phyloP scores from a whole-genome alignment of 2,329 filamentous ascomycete species.

The Leptographium wingfieldii region DNA sequence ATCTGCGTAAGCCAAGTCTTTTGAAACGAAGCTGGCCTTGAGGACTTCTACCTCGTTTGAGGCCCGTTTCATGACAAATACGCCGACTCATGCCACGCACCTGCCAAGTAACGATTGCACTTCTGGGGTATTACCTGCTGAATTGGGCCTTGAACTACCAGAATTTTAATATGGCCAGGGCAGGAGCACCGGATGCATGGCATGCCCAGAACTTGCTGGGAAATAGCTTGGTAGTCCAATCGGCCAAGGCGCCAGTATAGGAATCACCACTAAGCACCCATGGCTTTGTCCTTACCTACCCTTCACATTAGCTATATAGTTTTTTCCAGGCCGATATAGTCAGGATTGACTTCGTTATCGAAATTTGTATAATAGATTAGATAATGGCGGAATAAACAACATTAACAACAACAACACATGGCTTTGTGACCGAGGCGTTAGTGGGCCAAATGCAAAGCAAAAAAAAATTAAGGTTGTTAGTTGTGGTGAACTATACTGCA shows the following conservation, averaged over 20 bases:
- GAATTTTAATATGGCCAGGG: slow-evolving; percentile 42
- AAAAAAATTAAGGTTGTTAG: too few species aligned
- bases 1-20: not conserved
- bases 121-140: slow-evolving; percentile 45
- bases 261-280: slow-evolving; percentile 37
- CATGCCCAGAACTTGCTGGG: slow-evolving; percentile 50
- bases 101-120: slow-evolving; percentile 38
- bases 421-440: slow-evolving; percentile 16
- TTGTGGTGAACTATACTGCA: slow-evolving; percentile 20
- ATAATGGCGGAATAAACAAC: too few species aligned
- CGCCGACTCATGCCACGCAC: slow-evolving; percentile 41
- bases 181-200: slow-evolving; percentile 41
- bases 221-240: slow-evolving; percentile 38
- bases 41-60: not conserved
- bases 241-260: slow-evolving; percentile 42
- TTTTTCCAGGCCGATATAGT: too few species aligned
- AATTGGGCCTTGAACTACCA: slow-evolving; percentile 44
- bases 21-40: slow-evolving; percentile 1
- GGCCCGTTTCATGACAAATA: slow-evolving; percentile 21
- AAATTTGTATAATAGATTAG: too few species aligned
- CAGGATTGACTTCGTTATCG: too few species aligned
- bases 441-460: not conserved
- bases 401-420: slow-evolving; percentile 29
- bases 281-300: too few species aligned
- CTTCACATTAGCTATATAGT: too few species aligned